Percentiles rank a stretch among this genome's conserved stretches.
Conservation (phyloP, 1,139 yeast genomes). For the Geotrichum bryndzae region DNA sequence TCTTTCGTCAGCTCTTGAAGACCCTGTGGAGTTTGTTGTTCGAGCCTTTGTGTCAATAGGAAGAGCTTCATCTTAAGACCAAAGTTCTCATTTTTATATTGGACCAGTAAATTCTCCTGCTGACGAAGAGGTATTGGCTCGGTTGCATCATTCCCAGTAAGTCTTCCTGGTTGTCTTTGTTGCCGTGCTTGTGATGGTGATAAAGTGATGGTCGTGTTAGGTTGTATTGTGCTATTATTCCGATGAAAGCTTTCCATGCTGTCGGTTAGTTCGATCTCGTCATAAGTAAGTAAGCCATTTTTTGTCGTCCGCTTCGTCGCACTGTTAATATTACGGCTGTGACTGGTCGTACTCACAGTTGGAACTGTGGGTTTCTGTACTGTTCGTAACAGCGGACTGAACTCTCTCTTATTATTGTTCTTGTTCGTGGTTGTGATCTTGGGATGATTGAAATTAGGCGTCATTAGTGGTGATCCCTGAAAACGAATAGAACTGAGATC, state of each 20-base stretch:
- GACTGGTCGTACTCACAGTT: neutral
- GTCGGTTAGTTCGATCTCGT: conserved; percentile 17
- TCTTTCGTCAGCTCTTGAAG: conserved; percentile 19
- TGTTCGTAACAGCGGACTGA: conserved; percentile 24
- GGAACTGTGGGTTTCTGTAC: neutral
- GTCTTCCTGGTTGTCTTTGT: conserved; percentile 4
- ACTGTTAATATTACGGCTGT: conserved; percentile 3
- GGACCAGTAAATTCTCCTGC: conserved; percentile 38
- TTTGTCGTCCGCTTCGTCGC: conserved; percentile 14
- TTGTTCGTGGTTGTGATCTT: neutral
- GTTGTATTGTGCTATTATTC: conserved; percentile 4
- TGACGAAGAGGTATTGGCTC: conserved; percentile 26
- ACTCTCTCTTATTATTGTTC: conserved; percentile 17
- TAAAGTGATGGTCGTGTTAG: neutral
- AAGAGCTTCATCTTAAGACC: conserved; percentile 49
- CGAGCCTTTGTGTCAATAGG: conserved; percentile 19
- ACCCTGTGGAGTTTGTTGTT: conserved; percentile 20
- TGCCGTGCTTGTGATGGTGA: neutral
- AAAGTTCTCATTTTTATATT: conserved; percentile 55
- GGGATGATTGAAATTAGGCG: neutral
- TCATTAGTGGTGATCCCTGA: neutral
- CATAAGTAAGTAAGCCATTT: conserved; percentile 9
- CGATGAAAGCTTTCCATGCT: conserved; percentile 22
- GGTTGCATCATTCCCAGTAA: conserved; percentile 9
- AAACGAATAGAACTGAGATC: conserved; percentile 10